Evolutionary conservation across 2,329 filamentous ascomycete genomes (phyloP).

Genomic region (Aureobasidium sp.): DNA sequence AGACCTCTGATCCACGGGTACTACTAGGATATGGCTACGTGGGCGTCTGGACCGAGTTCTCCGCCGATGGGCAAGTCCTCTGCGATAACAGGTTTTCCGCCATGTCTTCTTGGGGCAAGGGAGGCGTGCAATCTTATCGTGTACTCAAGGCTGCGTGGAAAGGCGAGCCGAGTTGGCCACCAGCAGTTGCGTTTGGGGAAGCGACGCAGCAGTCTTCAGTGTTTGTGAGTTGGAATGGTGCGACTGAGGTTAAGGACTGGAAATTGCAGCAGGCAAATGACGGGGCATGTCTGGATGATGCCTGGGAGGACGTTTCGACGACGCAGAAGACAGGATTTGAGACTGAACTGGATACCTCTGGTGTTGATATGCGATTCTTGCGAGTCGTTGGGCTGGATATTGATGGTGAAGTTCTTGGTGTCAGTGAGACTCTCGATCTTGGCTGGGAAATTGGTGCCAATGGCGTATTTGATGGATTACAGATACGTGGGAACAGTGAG

Average conservation of each 20-base stretch:
- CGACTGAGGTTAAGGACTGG: conserved; percentile 39
- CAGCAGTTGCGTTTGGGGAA: conserved; percentile 15
- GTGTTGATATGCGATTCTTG: neutral
- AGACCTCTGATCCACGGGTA: conserved; percentile 12
- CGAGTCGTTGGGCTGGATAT: conserved; percentile 19
- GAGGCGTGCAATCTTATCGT: conserved; percentile 29
- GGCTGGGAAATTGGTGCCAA: neutral
- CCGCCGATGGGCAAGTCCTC: conserved; percentile 29
- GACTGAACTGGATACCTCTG: conserved; percentile 11
- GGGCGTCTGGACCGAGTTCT: conserved; percentile 41
- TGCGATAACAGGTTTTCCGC: conserved; percentile 35
- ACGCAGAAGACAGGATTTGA: conserved; percentile 17
- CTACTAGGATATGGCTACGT: conserved; percentile 47
- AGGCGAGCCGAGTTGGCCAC: conserved; percentile 18
- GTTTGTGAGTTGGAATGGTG: conserved; percentile 47
- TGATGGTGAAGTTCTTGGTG: conserved; percentile 14
- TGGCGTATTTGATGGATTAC: neutral
- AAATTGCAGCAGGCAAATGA: conserved; percentile 22
- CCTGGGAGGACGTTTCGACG: conserved; percentile 15
- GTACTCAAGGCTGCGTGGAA: conserved; percentile 26
- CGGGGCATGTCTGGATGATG: neutral
- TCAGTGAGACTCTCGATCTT: neutral
- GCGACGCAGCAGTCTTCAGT: conserved; percentile 16
- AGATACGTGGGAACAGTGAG: neutral
- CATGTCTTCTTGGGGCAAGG: conserved; percentile 22